A percentile compares a stretch with the other conserved stretches of the same genome.
Conservation (phyloP, 73 alveolate genomes). For the Stentor coeruleus region DNA sequence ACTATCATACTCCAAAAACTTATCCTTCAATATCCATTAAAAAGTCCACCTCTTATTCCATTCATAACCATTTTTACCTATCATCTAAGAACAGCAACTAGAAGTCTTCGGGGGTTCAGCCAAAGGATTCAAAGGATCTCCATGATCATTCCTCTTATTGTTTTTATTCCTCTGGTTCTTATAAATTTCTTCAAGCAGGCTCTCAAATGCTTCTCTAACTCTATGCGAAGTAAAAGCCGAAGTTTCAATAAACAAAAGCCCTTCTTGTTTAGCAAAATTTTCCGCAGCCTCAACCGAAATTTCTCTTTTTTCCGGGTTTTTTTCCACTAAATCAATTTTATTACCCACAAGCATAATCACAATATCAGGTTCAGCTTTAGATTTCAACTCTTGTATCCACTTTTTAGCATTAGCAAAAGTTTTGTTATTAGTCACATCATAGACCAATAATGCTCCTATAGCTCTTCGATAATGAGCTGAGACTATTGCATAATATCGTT, state of each 20-base stretch:
- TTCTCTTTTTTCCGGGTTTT: constrained; percentile 37
- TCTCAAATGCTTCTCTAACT: constrained; percentile 2
- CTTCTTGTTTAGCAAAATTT: constrained; percentile 40
- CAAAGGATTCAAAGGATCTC: no score
- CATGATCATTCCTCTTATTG: no score
- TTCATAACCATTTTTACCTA: no score
- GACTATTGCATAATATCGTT: constrained; percentile 69
- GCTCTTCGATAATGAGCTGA: constrained; percentile 80
- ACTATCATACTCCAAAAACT: no score
- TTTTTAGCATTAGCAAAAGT: constrained; percentile 52
- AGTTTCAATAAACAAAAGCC: constrained; percentile 50
- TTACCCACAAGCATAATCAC: constrained; percentile 63
- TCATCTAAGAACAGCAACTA: no score
- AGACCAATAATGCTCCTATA: constrained; percentile 73
- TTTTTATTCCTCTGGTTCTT: no score
- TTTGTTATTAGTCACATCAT: constrained; percentile 55
- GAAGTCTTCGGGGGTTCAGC: no score
- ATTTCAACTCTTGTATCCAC: constrained; percentile 64
- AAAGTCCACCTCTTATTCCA: no score
- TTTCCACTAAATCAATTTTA: constrained; percentile 55
- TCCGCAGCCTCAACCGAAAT: constrained; percentile 36
- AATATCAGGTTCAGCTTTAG: constrained; percentile 56
- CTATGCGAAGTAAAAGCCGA: constrained; percentile 30
- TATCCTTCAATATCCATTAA: no score
- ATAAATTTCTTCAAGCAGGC: not conserved